Conservation (phyloP, 2,329 filamentous ascomycete genomes). For the Tolypocladium ophioglossoides region DNA sequence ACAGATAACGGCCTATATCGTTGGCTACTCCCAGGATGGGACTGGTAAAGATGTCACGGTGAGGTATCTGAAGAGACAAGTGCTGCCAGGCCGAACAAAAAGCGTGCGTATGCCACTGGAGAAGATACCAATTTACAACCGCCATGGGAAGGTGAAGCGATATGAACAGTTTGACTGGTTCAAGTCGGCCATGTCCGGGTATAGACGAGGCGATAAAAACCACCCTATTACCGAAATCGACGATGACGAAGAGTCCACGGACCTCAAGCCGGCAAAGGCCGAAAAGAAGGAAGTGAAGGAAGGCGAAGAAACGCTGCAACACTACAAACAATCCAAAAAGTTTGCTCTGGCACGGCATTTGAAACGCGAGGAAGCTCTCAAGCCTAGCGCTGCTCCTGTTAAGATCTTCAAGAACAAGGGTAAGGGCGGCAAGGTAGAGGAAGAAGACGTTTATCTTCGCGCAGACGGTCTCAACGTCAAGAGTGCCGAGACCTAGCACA, state of each 20-base stretch:
- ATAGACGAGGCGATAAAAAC: conserved; percentile 39
- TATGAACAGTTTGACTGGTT: conserved; percentile 87
- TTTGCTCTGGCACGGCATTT: conserved; percentile 80
- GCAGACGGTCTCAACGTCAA: conserved; percentile 77
- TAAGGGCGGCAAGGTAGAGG: conserved; percentile 61
- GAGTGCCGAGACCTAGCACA: conserved; percentile 94
- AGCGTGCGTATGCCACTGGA: conserved; percentile 68
- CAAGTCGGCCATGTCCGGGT: conserved; percentile 65
- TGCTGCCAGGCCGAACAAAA: conserved; percentile 83
- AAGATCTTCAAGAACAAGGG: conserved; percentile 64
- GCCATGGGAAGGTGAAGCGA: conserved; percentile 63
- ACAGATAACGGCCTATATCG: conserved; percentile 81
- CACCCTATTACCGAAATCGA: conserved; percentile 59
- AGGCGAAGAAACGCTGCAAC: conserved; percentile 73
- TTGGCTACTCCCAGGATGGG: conserved; percentile 73
- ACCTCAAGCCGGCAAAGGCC: conserved; percentile 61
- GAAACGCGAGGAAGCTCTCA: conserved; percentile 81
- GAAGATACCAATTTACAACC: conserved; percentile 71
- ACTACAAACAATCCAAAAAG: conserved; percentile 76
- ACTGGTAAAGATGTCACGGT: conserved; percentile 93
- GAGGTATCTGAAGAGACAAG: conserved; percentile 72
- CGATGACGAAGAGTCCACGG: conserved; percentile 66
- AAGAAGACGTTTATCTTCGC: conserved; percentile 72
- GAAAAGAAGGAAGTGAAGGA: conserved; percentile 65
- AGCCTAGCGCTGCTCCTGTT: conserved; percentile 55